A percentile compares a stretch with the other conserved stretches of the same genome.
Evolutionary conservation across 495 filamentous ascomycete genomes (phyloP).

Genomic region (Melanomma pulvis-pyrius): DNA sequence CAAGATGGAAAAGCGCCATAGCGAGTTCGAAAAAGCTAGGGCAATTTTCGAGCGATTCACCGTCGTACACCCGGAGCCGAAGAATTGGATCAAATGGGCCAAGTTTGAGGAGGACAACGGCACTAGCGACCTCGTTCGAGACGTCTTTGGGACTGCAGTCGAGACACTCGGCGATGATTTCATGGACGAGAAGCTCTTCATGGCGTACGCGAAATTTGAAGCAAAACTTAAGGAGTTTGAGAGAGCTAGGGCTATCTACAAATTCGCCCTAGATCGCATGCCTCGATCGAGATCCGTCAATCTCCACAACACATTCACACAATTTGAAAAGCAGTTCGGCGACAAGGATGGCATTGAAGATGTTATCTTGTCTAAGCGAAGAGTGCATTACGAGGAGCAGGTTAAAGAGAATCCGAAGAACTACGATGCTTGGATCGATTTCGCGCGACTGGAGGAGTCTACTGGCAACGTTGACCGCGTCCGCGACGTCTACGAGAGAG

Average conservation of each 20-base stretch:
- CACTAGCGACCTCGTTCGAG: constrained; percentile 84
- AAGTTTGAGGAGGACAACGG: constrained; percentile 95
- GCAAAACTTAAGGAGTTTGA: constrained; percentile 93
- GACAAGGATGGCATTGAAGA: constrained; percentile 93
- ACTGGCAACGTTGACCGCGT: constrained; percentile 78
- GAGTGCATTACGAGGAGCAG: constrained; percentile 93
- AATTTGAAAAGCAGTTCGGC: constrained; percentile 97
- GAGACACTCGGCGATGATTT: constrained; percentile 93
- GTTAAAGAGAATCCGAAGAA: constrained; percentile 90
- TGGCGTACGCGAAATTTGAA: constrained; percentile 90
- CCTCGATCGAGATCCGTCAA: constrained; percentile 81
- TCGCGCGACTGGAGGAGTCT: constrained; percentile 85
- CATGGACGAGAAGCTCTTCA: constrained; percentile 94
- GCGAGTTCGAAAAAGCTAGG: constrained; percentile 81
- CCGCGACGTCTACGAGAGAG: constrained; percentile 91
- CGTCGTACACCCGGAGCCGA: constrained; percentile 88
- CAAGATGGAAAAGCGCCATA: constrained; percentile 93
- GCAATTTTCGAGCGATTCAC: constrained; percentile 89
- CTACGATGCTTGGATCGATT: constrained; percentile 97
- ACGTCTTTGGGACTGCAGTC: constrained; percentile 87
- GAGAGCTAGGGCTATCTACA: constrained; percentile 93
- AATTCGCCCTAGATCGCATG: constrained; percentile 90
- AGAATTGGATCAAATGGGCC: constrained; percentile 99
- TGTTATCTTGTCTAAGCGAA: constrained; percentile 88
- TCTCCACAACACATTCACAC: constrained; percentile 91